Conservation (phyloP, 2,329 filamentous ascomycete species). For the Helicocarpus griseus region DNA sequence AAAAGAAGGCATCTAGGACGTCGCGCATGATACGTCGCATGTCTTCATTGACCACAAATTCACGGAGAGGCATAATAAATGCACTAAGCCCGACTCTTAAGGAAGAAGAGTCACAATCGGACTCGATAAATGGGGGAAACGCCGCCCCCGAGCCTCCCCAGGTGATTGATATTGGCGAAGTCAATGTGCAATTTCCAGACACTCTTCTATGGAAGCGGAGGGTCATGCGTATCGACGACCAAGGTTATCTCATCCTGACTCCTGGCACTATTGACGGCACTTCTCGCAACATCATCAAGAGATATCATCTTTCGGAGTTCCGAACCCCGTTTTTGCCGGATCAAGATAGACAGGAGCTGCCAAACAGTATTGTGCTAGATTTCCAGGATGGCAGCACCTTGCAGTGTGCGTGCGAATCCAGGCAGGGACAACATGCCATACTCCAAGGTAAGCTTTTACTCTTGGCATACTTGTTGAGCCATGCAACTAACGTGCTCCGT, state of each 20-base stretch:
- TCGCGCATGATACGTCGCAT: constrained; percentile 58
- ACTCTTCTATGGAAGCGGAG: constrained; percentile 93
- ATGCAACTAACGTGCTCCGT: neutral
- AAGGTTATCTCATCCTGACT: constrained; percentile 74
- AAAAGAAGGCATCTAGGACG: constrained; percentile 47
- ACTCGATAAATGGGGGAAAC: constrained; percentile 22
- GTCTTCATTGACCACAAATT: constrained; percentile 47
- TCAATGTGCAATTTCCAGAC: constrained; percentile 96
- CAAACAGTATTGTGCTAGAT: constrained; percentile 66
- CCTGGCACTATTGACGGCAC: constrained; percentile 54
- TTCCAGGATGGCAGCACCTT: constrained; percentile 53
- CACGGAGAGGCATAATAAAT: constrained; percentile 39
- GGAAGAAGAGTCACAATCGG: constrained; percentile 25
- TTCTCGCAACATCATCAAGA: constrained; percentile 56
- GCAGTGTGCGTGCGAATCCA: constrained; percentile 54
- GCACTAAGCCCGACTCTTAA: constrained; percentile 28
- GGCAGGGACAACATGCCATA: constrained; percentile 42
- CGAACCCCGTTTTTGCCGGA: constrained; percentile 70
- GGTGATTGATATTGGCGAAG: constrained; percentile 67
- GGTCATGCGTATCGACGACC: constrained; percentile 72
- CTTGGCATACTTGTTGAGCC: neutral
- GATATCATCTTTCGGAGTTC: constrained; percentile 82
- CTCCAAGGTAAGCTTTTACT: constrained; percentile 37
- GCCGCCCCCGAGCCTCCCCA: constrained; percentile 28
- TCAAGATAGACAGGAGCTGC: constrained; percentile 83